Evolutionary conservation across 768 basidiomycete genomes (phyloP), one percentile per base, ranked within the genome.

Genomic region (Gyrodon lividus): DNA sequence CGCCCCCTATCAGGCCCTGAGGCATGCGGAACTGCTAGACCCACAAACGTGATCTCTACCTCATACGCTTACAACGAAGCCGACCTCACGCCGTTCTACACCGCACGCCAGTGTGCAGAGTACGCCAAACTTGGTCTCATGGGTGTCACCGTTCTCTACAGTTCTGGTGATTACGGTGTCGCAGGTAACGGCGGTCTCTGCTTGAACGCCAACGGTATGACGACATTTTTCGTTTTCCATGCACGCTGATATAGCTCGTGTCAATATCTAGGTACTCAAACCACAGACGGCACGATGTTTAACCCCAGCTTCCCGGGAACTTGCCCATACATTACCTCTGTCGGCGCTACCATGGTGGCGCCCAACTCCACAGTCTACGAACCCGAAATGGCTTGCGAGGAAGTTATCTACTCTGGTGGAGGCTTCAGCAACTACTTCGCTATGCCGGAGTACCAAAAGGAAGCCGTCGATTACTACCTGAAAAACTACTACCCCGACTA

Each of bases 311-410:
- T 77, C 69, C 77, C 77, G 1, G 68, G 57, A 19, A 67, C 69
- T 3, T 78, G 78, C 47, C 73, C 77, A 19, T 79, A 66, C 50
- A 59, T 79, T 26, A 78, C 78, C 2, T 65, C 72, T 2, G 67
- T 80, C 13, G 77, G 80, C 22, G 79, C 75, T 7, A 80, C 80
- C 2, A 74, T 74, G 61, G 59, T 78, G 22, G 71, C 72, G 19
- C 65, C 70, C 4, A 65, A 65, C 31, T 46, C 60, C 2, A 69
- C 65, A 10, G 67, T 67, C n/a, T 57, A 46, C 4, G 59, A 66
- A 0, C 52, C 49, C 13, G 71, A 71, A 49, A 52, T 49, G 34
- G 70, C 67, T 24, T 71, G 70, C 23, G 60, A 64, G 45, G 54
- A 64, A 34, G 54, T 56, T 1, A 68, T 63, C 30, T 64, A 62